These are phyloP conservation scores for Teratosphaeria zuluensis DNA, from an alignment of 2,329 filamentous ascomycete genomes.

Conservation along the genomic window DNA sequence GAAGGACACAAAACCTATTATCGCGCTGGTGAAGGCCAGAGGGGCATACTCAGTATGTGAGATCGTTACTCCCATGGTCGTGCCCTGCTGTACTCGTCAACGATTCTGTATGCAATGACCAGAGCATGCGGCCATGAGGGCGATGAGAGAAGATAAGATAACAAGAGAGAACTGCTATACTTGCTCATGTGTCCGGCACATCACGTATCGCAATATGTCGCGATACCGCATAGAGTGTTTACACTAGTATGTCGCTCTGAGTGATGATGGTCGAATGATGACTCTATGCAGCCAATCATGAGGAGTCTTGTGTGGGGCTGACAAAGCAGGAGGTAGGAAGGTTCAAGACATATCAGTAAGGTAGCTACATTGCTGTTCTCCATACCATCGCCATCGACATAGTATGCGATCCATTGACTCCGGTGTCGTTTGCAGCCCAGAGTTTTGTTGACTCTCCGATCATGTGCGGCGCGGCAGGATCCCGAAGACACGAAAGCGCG, in stretches of 20 bases:
- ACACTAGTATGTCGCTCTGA: neutral
- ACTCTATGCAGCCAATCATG: neutral
- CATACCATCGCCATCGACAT: no score
- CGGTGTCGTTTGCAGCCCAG: no score
- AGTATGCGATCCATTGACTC: no score
- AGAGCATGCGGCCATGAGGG: neutral
- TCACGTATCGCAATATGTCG: neutral
- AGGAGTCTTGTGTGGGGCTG: no score
- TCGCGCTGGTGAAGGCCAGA: constrained; percentile 26
- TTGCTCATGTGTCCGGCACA: neutral
- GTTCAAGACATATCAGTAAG: no score
- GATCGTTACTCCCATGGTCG: constrained; percentile 23
- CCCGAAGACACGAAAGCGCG: no score
- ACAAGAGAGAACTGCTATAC: neutral
- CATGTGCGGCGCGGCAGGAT: no score
- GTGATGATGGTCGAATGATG: neutral
- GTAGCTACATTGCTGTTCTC: no score
- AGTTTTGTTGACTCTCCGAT: no score
- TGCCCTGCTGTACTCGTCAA: neutral
- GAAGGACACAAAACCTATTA: constrained; percentile 35
- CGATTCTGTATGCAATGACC: neutral
- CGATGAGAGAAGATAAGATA: neutral
- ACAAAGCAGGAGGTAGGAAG: no score
- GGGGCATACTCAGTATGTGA: constrained; percentile 24
- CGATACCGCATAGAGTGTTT: neutral